These are phyloP conservation scores for Chloris gayana DNA, from an alignment of 176 grass and related monocot species.

Conservation along the genomic window DNA sequence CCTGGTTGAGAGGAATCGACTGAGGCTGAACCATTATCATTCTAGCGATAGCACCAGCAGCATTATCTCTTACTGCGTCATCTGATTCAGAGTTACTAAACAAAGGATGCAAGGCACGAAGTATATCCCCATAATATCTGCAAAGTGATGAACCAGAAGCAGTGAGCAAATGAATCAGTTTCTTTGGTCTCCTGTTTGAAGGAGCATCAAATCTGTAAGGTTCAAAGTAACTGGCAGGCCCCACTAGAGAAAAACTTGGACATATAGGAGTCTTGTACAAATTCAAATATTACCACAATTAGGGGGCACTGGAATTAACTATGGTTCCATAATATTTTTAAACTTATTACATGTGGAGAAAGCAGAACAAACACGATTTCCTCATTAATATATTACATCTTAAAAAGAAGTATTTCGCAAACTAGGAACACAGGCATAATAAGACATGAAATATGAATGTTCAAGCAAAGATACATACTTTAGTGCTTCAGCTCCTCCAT, in stretches of 20 bases:
- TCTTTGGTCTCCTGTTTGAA: slow-evolving; percentile 16
- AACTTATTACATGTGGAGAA: slow-evolving; percentile 1
- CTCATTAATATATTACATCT: neutral
- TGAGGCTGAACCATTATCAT: slow-evolving; percentile 99
- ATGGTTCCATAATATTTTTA: slow-evolving; percentile 23
- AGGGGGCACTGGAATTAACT: neutral
- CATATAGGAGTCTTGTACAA: neutral
- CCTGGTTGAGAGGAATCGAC: slow-evolving; percentile 93
- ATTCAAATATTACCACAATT: neutral
- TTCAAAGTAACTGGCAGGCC: neutral
- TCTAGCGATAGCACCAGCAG: slow-evolving; percentile 93
- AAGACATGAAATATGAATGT: too few relatives aligned
- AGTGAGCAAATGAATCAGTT: slow-evolving; percentile 1
- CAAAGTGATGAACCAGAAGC: slow-evolving; percentile 38
- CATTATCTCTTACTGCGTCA: slow-evolving; percentile 89
- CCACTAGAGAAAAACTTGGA: neutral
- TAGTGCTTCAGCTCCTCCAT: slow-evolving; percentile 67
- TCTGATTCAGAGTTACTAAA: slow-evolving; percentile 84
- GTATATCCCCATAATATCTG: slow-evolving; percentile 93
- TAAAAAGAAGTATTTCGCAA: slow-evolving; percentile 6
- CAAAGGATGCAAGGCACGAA: slow-evolving; percentile 71
- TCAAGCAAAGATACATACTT: slow-evolving; percentile 55
- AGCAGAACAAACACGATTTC: neutral
- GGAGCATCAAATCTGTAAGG: neutral
- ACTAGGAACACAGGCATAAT: neutral